Evolutionary conservation across 352 stramenopile species (phyloP).

Genomic region (Plasmopara viticola): DNA sequence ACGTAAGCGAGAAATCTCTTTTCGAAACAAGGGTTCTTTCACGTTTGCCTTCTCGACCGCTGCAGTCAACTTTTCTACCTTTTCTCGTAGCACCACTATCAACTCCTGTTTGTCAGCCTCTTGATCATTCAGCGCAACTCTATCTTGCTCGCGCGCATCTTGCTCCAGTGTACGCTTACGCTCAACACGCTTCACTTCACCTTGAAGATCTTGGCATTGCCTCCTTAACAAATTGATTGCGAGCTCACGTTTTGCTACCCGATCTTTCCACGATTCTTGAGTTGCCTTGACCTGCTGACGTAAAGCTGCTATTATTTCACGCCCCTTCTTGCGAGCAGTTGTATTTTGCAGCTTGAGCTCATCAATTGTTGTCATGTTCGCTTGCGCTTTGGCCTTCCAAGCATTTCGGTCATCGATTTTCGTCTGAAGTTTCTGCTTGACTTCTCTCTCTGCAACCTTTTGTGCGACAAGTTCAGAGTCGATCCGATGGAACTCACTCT

Average conservation of each 20-base stretch:
- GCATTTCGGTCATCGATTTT: conserved; percentile 26
- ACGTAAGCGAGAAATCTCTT: conserved; percentile 45
- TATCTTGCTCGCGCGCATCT: conserved; percentile 17
- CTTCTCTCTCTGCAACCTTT: conserved; percentile 11
- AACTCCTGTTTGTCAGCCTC: conserved; percentile 34
- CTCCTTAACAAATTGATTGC: conserved; percentile 29
- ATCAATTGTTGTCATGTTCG: conserved; percentile 20
- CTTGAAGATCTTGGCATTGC: conserved; percentile 26
- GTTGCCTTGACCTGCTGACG: conserved; percentile 19
- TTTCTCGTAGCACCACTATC: conserved; percentile 19
- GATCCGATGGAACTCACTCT: conserved; percentile 34
- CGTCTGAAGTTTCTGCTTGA: conserved; percentile 11
- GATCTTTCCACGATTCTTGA: conserved; percentile 22
- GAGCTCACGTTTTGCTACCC: conserved; percentile 26
- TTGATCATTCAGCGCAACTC: conserved; percentile 18
- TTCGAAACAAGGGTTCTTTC: conserved; percentile 40
- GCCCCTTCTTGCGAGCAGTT: conserved; percentile 20
- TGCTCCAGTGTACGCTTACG: conserved; percentile 15
- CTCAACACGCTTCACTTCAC: conserved; percentile 13
- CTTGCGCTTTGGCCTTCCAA: conserved; percentile 45
- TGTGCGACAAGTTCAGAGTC: conserved; percentile 23
- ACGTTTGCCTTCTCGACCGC: conserved; percentile 35
- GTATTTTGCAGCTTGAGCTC: conserved; percentile 32
- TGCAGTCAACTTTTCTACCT: conserved; percentile 31
- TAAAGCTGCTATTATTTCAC: conserved; percentile 12